Evolutionary conservation across 257 asterid species (phyloP).

Genomic region (Primulina tabacum): DNA sequence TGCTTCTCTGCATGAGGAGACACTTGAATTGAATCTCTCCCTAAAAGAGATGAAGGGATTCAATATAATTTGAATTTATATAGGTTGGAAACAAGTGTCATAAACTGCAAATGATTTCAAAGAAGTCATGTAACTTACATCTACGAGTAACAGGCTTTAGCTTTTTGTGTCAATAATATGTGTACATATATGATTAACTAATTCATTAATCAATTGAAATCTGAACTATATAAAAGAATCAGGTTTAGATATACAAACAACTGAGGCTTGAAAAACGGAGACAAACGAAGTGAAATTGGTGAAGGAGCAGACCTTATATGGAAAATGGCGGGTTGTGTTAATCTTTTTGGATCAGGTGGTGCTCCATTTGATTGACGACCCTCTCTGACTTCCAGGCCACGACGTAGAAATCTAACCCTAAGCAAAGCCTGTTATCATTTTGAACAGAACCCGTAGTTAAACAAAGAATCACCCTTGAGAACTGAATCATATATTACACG

Average conservation of each 20-base stretch:
- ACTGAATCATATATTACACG: background rate
- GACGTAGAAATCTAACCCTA: conserved; percentile 56
- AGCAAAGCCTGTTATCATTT: conserved; percentile 53
- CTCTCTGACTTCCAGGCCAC: conserved; percentile 47
- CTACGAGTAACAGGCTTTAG: background rate
- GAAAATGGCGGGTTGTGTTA: conserved; percentile 30
- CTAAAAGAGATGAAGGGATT: conserved; percentile 30
- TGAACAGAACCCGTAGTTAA: conserved; percentile 1
- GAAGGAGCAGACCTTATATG: conserved; percentile 41
- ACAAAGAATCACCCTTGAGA: background rate
- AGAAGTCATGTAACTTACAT: too few relatives aligned
- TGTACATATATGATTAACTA: background rate
- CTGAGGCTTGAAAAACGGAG: background rate
- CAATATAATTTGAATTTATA: background rate
- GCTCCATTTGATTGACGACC: conserved; percentile 25
- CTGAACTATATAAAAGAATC: too few relatives aligned
- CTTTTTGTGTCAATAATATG: background rate
- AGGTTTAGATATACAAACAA: background rate
- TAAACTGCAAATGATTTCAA: too few relatives aligned
- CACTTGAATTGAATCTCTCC: conserved; percentile 35
- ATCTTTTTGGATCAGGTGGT: conserved; percentile 31
- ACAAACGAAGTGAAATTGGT: background rate
- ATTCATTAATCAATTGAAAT: too few relatives aligned
- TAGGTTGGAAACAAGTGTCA: background rate
- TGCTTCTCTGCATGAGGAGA: conserved; percentile 27